Base-by-base conservation (phyloP, 2,329 filamentous ascomycete genomes). In the Pseudogymnoascus sp. region DNA sequence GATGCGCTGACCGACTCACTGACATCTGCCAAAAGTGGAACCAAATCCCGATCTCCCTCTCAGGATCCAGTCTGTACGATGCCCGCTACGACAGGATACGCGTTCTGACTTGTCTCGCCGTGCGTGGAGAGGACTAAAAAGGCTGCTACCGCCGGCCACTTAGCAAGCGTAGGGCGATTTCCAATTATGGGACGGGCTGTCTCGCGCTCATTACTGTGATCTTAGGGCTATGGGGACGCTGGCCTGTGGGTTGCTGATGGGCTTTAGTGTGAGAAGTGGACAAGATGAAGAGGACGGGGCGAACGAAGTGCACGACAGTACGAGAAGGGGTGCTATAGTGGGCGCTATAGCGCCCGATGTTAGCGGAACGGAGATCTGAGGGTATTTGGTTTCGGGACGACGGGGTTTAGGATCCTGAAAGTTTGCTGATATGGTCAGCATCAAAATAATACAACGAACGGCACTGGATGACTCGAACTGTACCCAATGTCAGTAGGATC, bases 11-110 rank as follows among this genome's bases (percentile, higher is more conserved):
- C 50, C 50, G 50, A 56, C 25, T 56, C 25, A 18, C 25, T 56
- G 50, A 56, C 50, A 33, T 56, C 50, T 56, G 50, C 50, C 50
- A 56, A 33, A 56, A 33, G 50, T 56, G 50, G 50, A 56, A 8
- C 50, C 50, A 28, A 33, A 56, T 18, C 50, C n/a, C 50, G 50
- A 56, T 56, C 50, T n/a, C n/a, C 50, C 12, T 33, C 47, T 53
- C 25, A 53, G 42, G 21, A 25, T 47, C 42, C 42, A 47, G 21
- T 23, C n/a, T 31, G n/a, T 53, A 4, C 25, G n/a, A 53, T 53
- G 25, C 2, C 28, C n/a, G 10, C 50, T 56, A 56, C 16, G n/a
- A 56, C 16, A 33, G 50, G 25, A 56, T 33, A 56, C 50, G 50
- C 25, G 50, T 56, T 2, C 18, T 56, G 50, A 14, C n/a, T 33